Evolutionary conservation across 1,284 basidiomycete genomes (phyloP).

Genomic region (Pseudozyma thailandica): DNA sequence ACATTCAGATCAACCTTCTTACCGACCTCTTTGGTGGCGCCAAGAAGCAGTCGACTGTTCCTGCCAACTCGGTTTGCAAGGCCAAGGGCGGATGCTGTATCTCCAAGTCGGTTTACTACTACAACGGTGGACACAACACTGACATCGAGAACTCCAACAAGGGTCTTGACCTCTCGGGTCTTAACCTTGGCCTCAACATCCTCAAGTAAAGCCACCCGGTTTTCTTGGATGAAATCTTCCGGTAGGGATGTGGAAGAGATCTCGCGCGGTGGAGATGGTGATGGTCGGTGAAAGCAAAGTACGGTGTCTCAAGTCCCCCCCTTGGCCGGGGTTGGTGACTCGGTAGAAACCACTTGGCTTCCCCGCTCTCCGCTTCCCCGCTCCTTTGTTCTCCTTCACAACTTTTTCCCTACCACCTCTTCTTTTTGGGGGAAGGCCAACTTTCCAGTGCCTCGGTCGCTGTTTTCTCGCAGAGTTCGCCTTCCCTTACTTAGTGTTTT

Average conservation of each 20-base stretch:
- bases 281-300: no score
- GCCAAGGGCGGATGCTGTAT: constrained; percentile 40
- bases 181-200: constrained; percentile 43
- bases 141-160: constrained; percentile 39
- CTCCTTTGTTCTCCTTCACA: background rate
- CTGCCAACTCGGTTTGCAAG: constrained; percentile 29
- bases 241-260: background rate
- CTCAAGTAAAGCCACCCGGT: constrained; percentile 11
- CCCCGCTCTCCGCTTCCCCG: background rate
- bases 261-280: no score
- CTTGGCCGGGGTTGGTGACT: constrained; percentile 1
- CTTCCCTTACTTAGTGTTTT: no score
- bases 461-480: no score
- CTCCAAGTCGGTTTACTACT: constrained; percentile 37
- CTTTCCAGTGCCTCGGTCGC: no score
- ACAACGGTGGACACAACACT: constrained; percentile 50
- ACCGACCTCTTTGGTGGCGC: constrained; percentile 18
- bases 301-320: no score
- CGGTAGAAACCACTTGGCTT: background rate
- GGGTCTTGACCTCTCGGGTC: constrained; percentile 32
- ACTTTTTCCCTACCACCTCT: no score
- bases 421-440: no score
- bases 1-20: constrained; percentile 32
- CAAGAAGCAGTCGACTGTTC: constrained; percentile 26
- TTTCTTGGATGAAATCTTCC: background rate